Evolutionary conservation across 2,329 filamentous ascomycete genomes (phyloP), one percentile per base, ranked within the genome.

Genomic region (Ceratocystis colombiana): DNA sequence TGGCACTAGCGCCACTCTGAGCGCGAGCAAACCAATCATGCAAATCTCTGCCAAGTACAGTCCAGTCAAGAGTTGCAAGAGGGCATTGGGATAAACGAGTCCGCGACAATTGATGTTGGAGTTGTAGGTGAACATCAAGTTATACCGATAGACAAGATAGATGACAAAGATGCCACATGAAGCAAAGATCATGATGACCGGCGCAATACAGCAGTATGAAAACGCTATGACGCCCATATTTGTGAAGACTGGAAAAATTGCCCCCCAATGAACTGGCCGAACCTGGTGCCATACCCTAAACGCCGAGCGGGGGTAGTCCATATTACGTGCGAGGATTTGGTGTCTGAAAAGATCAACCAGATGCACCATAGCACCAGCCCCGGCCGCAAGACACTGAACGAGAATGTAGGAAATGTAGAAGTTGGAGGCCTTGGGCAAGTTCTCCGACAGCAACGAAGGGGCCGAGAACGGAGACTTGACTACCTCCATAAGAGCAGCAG

Each of bases 341-440:
- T 79, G 77, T 1, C 77, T 73, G 5, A 78, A 69, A 0, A 97
- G 81, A 17, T 90, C 90, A 15, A 79, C 77, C 0, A 81, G 73
- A 71, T 95, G 90, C 1, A 95, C 79, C 4, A 97, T 76, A 1
- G 88, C 83, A 61, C 86, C 83, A 0, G 89, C 82, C 2, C 90
- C 88, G 68, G 93, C 85, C 1, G 87, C 87, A 67, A 97, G 76
- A 44, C 93, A 95, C 75, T 97, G 94, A 2, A 99, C 84, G 41
- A 97, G 84, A 70, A 99, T 95, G 77, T 97, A 99, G 0, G 88
- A 88, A 37, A 96, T 86, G 74, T 94, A 96, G 72, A 95, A 91
- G 76, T 93, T 96, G 68, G 89, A 90, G 0, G 88, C 84, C 66
- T 82, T 85, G 15, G 91, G 91, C 7, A 96, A 78, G 68, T 87